Evolutionary conservation across 2,329 filamentous ascomycete species (phyloP), one percentile per base, ranked within the genome.

Genomic region (Sporothrix brunneoviolacea): DNA sequence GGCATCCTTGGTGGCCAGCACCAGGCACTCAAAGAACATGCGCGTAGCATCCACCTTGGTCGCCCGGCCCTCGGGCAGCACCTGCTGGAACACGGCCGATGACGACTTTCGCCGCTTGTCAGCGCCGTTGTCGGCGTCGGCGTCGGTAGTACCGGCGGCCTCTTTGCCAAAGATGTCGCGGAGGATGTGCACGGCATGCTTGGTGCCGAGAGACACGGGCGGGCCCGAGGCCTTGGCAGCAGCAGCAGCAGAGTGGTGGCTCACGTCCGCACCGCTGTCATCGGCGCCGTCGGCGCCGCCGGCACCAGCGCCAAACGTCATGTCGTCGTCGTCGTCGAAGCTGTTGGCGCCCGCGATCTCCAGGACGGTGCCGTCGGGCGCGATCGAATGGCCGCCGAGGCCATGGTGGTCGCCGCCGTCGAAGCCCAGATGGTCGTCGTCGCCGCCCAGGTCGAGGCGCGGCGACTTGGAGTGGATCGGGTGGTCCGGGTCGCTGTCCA

Each of bases 11-110:
- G 93, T 98, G 5, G 91, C 93, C 41, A 98, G 77, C 3, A 98
- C 93, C 21, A 98, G 76, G 49, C 93, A 85, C 70, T 98, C 93
- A 61, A 98, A 98, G 73, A 98, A 98, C 90, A 98, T 96, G 76
- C 96, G 96, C 38, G 93, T 98, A 0, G 93, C 93, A 61, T 97
- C 93, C 8, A 86, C 86, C 67, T 88, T 88, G 58, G 79, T 89
- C 1, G 91, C 91, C 54, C 79, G 80, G 57, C 76, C 71, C 68
- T 95, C 88, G 0, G 93, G 93, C 30, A 96, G 77, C 42, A 98
- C 77, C 52, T 95, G 86, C 61, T 96, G 91, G 75, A 98, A 96
- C 3, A 94, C 76, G 3, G 95, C 89, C 12, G 81, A n/a, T n/a
- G n/a, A 81, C 21, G 76, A 78, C 65, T 86, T 86, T 66, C 84